Base-by-base conservation (phyloP, 768 basidiomycete species). In the Agrocybe praecox region DNA sequence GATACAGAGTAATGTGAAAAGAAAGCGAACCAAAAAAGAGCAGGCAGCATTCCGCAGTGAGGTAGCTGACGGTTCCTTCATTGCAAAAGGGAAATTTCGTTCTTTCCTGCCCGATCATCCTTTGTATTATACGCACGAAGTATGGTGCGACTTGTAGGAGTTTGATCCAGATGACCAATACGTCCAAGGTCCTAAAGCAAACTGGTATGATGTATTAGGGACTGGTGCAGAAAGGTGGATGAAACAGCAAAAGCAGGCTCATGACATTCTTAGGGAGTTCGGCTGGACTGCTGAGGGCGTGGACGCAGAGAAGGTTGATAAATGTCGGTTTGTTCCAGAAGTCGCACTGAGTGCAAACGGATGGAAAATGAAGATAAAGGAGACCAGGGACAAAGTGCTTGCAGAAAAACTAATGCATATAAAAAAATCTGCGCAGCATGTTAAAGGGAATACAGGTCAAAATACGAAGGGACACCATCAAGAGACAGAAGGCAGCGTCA, bases 141-240 rank as follows among this genome's bases (percentile, higher is more conserved):
- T 53, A 6, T 15, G 11, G 9, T 52, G 45, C 19, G 34, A 55
- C 34, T 59, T 57, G 22, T 48, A 34, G 42, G 19, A 22, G 5
- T 7, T 42, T 15, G 71, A 74, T 49, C 36, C 50, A 40, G 72
- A 67, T 1, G 72, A 74, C 56, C 36, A 76, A 34, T 70, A 64
- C 43, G 42, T 6, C 21, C 9, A 26, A 5, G 18, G 40, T n/a
- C n/a, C n/a, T n/a, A n/a, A n/a, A 44, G 5, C 36, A 26, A 44
- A 8, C 2, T 52, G 51, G 51, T 22, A 52, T 18, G 23, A 43
- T 14, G 42, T 15, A 1, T 52, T 52, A n/a, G n/a, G 26, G 18
- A 22, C 19, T 32, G 7, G 24, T 22, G 18, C 18, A 14, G 23
- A 52, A 5, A 18, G 21, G 19, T 23, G 14, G 33, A 48, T 9